Evolutionary conservation across 345 rosid genomes (phyloP), one percentile per base, ranked within the genome.

Genomic region (Syzygium oleosum): DNA sequence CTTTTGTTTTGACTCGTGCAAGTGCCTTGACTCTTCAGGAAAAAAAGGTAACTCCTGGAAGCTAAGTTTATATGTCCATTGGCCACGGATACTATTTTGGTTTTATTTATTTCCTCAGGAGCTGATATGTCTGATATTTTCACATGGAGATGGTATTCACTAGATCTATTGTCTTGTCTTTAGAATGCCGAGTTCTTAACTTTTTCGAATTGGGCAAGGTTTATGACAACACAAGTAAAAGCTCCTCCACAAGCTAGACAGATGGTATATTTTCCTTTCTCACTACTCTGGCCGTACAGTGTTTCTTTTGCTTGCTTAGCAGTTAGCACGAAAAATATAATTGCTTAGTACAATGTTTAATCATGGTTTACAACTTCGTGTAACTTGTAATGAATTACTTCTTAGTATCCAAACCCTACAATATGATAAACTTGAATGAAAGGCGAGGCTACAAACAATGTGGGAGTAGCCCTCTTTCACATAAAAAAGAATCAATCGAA

Each of bases 221-320:
- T 84, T 46, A 84, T 86, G 53, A 27, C 95, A 61, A 91, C 96
- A 7, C 93, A 94, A 91, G 95, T 87, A 25, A 93, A 94, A 79
- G 93, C 96, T 73, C 94, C 96, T 34, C 92, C 98, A 31, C 98
- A 95, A 89, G 91, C 92, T 85, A 94, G 93, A 59, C 93, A 93
- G 85, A 92, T 92, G 97, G 99, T 97, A 55, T 54, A 92, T 86
- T 85, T 86, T 85, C 84, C 58, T 88, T 63, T 65, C 31, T 87
- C 52, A 52, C 41, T 29, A 25, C 51, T 84, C 38, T 53, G 61
- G 86, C 55, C 34, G 55, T 51, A 53, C 46, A 29, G 9, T 0
- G 3, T 53, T 84, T 46, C 38, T 79, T 12, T 79, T 54, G 41
- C 1, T 3, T 8, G 19, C 86, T 34, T 16, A 6, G 83, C 15